Conservation (phyloP, 2,329 filamentous ascomycete species). For the Ophiostoma angusticollis region DNA sequence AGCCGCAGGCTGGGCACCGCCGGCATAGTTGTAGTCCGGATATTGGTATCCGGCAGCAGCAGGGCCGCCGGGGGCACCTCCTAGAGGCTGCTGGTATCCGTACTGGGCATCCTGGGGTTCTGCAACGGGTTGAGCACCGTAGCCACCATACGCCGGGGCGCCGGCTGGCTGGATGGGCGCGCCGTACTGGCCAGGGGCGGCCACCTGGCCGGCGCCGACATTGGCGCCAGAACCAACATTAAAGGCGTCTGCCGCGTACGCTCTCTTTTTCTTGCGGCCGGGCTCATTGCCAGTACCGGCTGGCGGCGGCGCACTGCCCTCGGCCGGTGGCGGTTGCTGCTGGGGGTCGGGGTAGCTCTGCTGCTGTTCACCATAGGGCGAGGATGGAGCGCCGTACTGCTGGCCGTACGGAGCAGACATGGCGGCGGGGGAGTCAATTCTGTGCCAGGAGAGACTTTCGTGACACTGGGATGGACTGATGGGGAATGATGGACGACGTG, state of each 20-base stretch:
- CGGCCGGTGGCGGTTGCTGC: slow-evolving; percentile 24
- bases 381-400: slow-evolving; percentile 22
- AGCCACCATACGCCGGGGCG: slow-evolving; percentile 44
- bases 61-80: slow-evolving; percentile 25
- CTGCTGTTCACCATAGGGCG: slow-evolving; percentile 26
- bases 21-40: slow-evolving; percentile 51
- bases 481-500: background rate
- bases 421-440: slow-evolving; percentile 22
- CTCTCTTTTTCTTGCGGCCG: slow-evolving; percentile 77
- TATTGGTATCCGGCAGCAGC: slow-evolving; percentile 51
- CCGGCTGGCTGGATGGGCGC: slow-evolving; percentile 26
- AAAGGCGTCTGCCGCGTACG: slow-evolving; percentile 89
- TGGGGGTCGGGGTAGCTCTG: slow-evolving; percentile 27
- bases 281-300: slow-evolving; percentile 27
- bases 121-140: slow-evolving; percentile 37
- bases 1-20: slow-evolving; percentile 30
- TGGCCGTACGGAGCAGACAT: slow-evolving; percentile 45
- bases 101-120: slow-evolving; percentile 29
- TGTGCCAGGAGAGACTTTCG: slow-evolving; percentile 3
- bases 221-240: slow-evolving; percentile 85
- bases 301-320: slow-evolving; percentile 25
- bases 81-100: slow-evolving; percentile 26
- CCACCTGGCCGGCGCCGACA: slow-evolving; percentile 41
- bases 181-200: slow-evolving; percentile 32
- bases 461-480: background rate